phyloP scores from a whole-genome alignment of 2,329 filamentous ascomycete genomes.

The Tolypocladium pustulatum region DNA sequence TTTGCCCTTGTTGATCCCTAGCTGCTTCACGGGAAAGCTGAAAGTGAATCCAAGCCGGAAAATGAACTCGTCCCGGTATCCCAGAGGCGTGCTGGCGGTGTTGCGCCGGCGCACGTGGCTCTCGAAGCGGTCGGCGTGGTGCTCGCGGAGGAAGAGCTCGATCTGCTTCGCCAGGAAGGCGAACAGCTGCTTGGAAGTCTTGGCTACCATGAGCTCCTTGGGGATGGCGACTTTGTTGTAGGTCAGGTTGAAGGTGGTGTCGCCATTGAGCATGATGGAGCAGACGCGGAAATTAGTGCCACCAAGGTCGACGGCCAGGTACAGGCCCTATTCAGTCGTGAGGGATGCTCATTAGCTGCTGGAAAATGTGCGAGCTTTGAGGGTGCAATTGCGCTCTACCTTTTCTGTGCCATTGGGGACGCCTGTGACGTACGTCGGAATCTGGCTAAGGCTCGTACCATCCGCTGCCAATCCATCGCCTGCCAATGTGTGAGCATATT shows the following conservation, averaged over 20 bases:
- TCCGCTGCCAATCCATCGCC: constrained; percentile 73
- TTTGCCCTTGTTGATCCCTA: constrained; percentile 88
- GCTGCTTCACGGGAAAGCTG: constrained; percentile 90
- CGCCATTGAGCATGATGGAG: constrained; percentile 85
- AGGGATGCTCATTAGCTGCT: neutral
- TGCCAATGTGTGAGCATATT: constrained; percentile 19
- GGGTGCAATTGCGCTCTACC: constrained; percentile 36
- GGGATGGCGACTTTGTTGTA: constrained; percentile 91
- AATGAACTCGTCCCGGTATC: constrained; percentile 60
- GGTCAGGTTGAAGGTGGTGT: constrained; percentile 88
- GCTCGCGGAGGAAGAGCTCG: constrained; percentile 72
- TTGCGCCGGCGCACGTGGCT: constrained; percentile 55
- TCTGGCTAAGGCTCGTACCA: constrained; percentile 80
- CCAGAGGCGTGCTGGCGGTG: constrained; percentile 46
- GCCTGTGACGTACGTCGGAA: constrained; percentile 91
- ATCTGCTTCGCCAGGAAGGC: constrained; percentile 89
- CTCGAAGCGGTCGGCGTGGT: constrained; percentile 82
- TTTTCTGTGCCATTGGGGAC: constrained; percentile 97
- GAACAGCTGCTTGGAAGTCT: constrained; percentile 80
- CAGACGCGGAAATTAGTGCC: constrained; percentile 98
- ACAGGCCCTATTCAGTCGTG: constrained; percentile 58
- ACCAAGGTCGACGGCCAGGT: constrained; percentile 93
- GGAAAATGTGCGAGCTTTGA: neutral
- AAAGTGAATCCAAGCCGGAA: constrained; percentile 98
- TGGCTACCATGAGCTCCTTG: constrained; percentile 78